Base-by-base conservation (phyloP, 2,329 filamentous ascomycete genomes). In the Talaromyces funiculosus region DNA sequence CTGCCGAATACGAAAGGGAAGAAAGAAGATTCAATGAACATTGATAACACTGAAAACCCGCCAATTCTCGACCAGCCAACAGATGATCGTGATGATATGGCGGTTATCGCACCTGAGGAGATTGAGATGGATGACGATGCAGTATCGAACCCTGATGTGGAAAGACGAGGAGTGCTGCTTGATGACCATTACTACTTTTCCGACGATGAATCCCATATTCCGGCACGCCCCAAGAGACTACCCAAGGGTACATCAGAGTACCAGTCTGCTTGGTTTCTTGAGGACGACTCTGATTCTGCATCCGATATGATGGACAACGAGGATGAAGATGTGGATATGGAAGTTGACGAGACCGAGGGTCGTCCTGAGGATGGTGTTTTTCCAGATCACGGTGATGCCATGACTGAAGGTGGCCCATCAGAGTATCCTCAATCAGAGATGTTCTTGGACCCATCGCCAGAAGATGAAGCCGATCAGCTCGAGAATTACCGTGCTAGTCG, bases 161-260 rank as follows among this genome's bases (percentile, higher is more conserved):
- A 82, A 45, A 87, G 87, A 71, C 96, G 93, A 76, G 94, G 93
- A 65, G 94, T 99, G 1, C 79, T 99, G 42, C 81, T 99, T 9
- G 94, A 99, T 67, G 93, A 97, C 66, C 93, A 99, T 73, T 93
- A 97, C 72, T 99, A 99, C 75, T 99, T 97, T 71, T 92, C 92
- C 0, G 93, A 97, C 45, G 91, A 94, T 51, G 88, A 94, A 57
- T 77, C 75, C 4, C 80, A 86, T 57, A 78, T 82, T 18, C 78
- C 85, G 18, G 76, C 81, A 37, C 77, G 78, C 33, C 90, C 90
- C 6, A 94, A 88, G 75, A 85, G 86, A 64, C 77, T 99, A 22
- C 94, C 94, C 0, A 90, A 87, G 74, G 94, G 94, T 64, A 99
- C 94, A 2, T 97, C 94, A 40, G 86, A 88, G 60, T 97, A 97